Evolutionary conservation across 2,329 filamentous ascomycete genomes (phyloP), one percentile per base, ranked within the genome.

Genomic region (Aureobasidium zeae): DNA sequence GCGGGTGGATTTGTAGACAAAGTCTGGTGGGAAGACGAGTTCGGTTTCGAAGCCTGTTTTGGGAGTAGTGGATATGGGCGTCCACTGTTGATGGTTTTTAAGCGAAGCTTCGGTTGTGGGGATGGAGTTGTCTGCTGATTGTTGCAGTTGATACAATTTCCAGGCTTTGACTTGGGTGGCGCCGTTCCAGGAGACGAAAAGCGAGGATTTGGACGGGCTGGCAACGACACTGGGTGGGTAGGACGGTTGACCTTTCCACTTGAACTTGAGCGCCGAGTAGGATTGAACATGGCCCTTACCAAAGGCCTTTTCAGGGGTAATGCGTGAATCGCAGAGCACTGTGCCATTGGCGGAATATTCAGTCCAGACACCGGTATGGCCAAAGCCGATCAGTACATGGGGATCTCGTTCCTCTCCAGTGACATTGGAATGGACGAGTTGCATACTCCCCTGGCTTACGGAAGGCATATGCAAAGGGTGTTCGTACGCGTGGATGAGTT

Each of bases 371-470:
- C 55, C 55, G 19, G 56, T 53, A 30, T 63, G 53, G 5, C 75
- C 74, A 68, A 72, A 79, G 45, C 72, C 72, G 16, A 78, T 66
- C 9, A 79, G 55, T 3, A 71, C 66, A 44, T 75, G 71, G 11
- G 45, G 45, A 17, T 47, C 45, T n/a, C n/a, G n/a, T 2, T n/a
- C 25, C 20, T 67, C 67, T 1, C 5, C 2, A 7, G 30, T 43
- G 22, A 67, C 67, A 5, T 39, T 35, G 63, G 68, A 3, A 68
- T 20, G 17, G 8, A 57, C 33, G 25, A 52, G n/a, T 26, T 55
- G 54, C 25, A 55, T 31, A 3, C 50, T 52, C 4, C 55, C 55
- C 49, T 57, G 54, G 4, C 51, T 51, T 1, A 46, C 45, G 5
- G 53, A 51, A 16, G 43, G 36, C 22, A 57, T 48, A 8, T 46